Evolutionary conservation across 2,329 filamentous ascomycete genomes (phyloP).

Genomic region (Penicillium sp.): DNA sequence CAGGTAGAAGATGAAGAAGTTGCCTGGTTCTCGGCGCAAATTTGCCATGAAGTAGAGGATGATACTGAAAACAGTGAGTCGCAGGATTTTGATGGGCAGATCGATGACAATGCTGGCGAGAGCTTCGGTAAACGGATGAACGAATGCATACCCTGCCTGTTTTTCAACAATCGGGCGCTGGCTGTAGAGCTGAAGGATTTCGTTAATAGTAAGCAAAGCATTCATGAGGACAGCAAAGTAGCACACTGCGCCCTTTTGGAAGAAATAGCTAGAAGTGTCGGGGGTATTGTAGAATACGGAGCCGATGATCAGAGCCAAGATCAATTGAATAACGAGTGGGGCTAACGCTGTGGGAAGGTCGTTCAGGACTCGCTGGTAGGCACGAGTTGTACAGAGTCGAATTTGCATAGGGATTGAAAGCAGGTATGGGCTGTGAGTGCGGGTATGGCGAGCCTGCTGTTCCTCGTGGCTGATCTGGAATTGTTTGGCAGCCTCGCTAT

Average conservation of each 20-base stretch:
- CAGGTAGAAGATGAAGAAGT: conserved; percentile 85
- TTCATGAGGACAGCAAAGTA: conserved; percentile 88
- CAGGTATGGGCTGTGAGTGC: conserved; percentile 74
- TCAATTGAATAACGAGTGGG: conserved; percentile 63
- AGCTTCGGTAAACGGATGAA: conserved; percentile 25
- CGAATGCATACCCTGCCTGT: conserved; percentile 31
- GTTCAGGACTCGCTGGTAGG: conserved; percentile 71
- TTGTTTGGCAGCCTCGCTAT: conserved; percentile 24
- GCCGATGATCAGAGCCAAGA: conserved; percentile 73
- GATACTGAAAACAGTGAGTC: conserved; percentile 73
- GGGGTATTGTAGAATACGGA: conserved; percentile 78
- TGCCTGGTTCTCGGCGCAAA: conserved; percentile 67
- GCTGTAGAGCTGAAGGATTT: conserved; percentile 43
- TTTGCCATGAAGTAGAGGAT: conserved; percentile 84
- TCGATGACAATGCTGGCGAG: conserved; percentile 23
- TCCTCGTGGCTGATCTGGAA: conserved; percentile 37
- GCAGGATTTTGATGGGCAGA: conserved; percentile 73
- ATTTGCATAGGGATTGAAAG: conserved; percentile 72
- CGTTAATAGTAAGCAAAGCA: conserved; percentile 60
- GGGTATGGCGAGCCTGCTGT: conserved; percentile 45
- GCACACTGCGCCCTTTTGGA: conserved; percentile 70
- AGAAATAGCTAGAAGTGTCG: conserved; percentile 67
- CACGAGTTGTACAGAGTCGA: conserved; percentile 74
- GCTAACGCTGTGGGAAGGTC: conserved; percentile 72
- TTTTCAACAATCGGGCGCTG: conserved; percentile 30